Percentiles rank a stretch among this genome's conserved stretches.
Evolutionary conservation across 805 yeast genomes (phyloP).

Genomic region (Lipomyces orientalis): DNA sequence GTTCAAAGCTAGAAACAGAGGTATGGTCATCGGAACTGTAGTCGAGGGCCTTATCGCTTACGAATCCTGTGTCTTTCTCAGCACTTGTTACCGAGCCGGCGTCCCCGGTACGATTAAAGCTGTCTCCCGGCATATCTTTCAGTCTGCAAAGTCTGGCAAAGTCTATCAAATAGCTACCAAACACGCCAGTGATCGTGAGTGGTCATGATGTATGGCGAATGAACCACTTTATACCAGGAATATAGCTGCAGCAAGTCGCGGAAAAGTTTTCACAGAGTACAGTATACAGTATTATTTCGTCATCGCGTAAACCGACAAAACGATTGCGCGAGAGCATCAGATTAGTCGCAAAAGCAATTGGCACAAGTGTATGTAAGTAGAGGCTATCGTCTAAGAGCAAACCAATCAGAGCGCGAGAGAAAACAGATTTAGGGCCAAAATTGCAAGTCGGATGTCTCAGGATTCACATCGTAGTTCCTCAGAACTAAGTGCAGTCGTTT

Average conservation of each 20-base stretch:
- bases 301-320: background rate
- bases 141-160: background rate
- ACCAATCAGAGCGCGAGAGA: background rate
- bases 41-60: background rate
- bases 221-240: background rate
- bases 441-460: background rate
- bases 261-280: background rate
- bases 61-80: background rate
- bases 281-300: background rate
- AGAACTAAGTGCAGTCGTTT: background rate
- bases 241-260: too few relatives aligned
- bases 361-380: background rate
- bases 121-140: background rate
- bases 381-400: background rate
- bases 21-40: background rate
- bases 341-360: background rate
- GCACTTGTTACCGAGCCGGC: background rate
- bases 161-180: background rate
- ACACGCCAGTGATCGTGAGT: background rate
- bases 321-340: background rate
- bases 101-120: background rate
- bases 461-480: background rate
- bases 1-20: slow-evolving; percentile 14
- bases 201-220: background rate
- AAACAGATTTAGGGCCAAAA: background rate